Evolutionary conservation across 208 protist genomes (phyloP).

Genomic region (Novymonas esmeraldas): DNA sequence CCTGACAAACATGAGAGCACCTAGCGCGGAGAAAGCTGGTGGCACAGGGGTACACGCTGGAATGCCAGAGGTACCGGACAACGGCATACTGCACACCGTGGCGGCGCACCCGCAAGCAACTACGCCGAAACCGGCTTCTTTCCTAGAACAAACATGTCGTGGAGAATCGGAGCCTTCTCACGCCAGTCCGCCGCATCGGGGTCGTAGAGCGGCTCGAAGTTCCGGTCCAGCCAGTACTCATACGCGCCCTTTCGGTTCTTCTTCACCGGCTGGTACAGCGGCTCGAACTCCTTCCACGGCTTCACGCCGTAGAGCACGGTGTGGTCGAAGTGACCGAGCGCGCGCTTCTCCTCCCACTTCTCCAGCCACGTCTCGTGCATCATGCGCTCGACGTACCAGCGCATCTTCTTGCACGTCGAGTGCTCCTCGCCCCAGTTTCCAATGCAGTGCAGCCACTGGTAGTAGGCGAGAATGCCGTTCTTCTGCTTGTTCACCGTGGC

Average conservation of each 20-base stretch:
- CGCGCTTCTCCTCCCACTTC: slow-evolving; percentile 90
- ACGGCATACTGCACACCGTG: not conserved
- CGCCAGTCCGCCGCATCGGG: slow-evolving; percentile 77
- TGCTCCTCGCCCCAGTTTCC: slow-evolving; percentile 93
- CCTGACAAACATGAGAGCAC: no score
- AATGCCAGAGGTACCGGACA: not conserved
- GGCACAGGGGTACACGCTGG: not conserved
- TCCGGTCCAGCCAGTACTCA: slow-evolving; percentile 87
- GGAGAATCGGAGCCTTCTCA: slow-evolving; percentile 87
- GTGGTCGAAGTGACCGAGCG: slow-evolving; percentile 89
- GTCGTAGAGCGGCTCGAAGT: slow-evolving; percentile 88
- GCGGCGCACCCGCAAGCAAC: not conserved
- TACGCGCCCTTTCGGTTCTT: slow-evolving; percentile 89
- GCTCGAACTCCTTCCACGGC: slow-evolving; percentile 91
- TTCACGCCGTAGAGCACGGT: slow-evolving; percentile 86
- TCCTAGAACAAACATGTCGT: slow-evolving; percentile 89
- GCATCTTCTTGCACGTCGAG: slow-evolving; percentile 93
- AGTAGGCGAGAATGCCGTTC: slow-evolving; percentile 90
- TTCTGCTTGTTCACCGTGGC: slow-evolving; percentile 79
- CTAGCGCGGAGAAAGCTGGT: no score
- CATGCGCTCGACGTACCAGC: slow-evolving; percentile 91
- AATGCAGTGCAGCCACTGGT: slow-evolving; percentile 92
- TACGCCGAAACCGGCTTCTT: slow-evolving; percentile 78
- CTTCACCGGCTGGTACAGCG: slow-evolving; percentile 90
- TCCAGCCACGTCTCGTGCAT: slow-evolving; percentile 89